Percentiles rank a stretch among this genome's conserved stretches.
phyloP scores from a whole-genome alignment of 805 yeast genomes.

The Yarrowia phangngaensis region DNA sequence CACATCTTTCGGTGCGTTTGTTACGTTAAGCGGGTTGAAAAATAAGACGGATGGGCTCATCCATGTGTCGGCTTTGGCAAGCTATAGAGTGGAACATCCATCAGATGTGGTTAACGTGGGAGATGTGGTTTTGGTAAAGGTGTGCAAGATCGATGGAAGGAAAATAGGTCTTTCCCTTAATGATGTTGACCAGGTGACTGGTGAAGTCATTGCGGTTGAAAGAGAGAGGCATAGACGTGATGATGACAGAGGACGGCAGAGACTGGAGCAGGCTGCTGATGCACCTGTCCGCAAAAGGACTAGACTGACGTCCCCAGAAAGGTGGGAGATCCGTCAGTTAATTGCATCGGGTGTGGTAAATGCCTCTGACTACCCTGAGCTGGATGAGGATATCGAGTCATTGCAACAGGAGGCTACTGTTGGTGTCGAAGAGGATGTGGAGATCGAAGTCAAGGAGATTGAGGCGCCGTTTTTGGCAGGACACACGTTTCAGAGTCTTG shows the following conservation, averaged over 20 bases:
- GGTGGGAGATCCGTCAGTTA: conserved; percentile 85
- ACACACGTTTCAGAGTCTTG: conserved; percentile 43
- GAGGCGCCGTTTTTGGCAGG: conserved; percentile 73
- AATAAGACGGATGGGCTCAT: conserved; percentile 52
- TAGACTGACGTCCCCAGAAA: conserved; percentile 74
- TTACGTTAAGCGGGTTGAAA: conserved; percentile 47
- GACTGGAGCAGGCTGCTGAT: background rate
- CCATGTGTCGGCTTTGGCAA: conserved; percentile 65
- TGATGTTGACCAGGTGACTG: conserved; percentile 67
- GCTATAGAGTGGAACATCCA: conserved; percentile 53
- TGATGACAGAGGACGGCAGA: conserved; percentile 2
- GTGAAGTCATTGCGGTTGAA: conserved; percentile 39
- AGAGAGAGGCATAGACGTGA: conserved; percentile 27
- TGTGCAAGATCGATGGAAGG: conserved; percentile 46
- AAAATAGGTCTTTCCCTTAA: conserved; percentile 61
- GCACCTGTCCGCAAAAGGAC: conserved; percentile 34
- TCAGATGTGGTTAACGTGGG: conserved; percentile 52
- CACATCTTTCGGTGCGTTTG: conserved; percentile 75
- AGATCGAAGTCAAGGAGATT: conserved; percentile 65
- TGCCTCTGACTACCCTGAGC: conserved; percentile 65
- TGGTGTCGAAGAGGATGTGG: conserved; percentile 51
- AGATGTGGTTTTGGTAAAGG: conserved; percentile 64
- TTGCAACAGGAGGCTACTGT: conserved; percentile 39
- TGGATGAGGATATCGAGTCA: conserved; percentile 43
- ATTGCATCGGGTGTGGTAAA: conserved; percentile 73